Evolutionary conservation across 768 basidiomycete species (phyloP), one percentile per base, ranked within the genome.

Genomic region (Cubamyces lactineus): DNA sequence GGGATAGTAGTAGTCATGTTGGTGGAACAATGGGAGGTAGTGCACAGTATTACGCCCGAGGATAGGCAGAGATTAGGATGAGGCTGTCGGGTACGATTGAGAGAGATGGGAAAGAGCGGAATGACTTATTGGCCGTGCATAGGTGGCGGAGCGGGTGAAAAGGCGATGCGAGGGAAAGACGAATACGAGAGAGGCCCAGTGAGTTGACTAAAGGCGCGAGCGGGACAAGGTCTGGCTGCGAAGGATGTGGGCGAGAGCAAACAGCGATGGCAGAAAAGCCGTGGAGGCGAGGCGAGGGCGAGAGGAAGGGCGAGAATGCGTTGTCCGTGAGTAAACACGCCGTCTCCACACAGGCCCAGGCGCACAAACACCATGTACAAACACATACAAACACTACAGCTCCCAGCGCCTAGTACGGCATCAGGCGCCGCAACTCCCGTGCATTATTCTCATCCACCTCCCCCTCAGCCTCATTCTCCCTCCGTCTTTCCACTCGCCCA

Each of bases 1-100:
- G 84, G 84, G 42, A 86, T 78, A 53, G 87, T 76, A 58, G 79
- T 73, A 58, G 79, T 73, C 88, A 91, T 91, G 56, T 57, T 63
- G 65, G 66, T 43, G 63, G 59, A 57, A 71, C 53, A 66, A 66
- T 68, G 66, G 50, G 9, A 28, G 59, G 54, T 46, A 43, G 51
- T 61, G 46, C 56, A 61, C 59, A 49, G 64, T 40, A 63, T 65
- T 60, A 69, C 51, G 70, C 61, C 67, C 45, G 62, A 5, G 54
- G 59, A 57, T 56, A 24, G 62, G 62, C 61, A 65, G 52, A 52
- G 60, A 63, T 68, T 66, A 68, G 61, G 57, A 30, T 63, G 66
- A 41, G 48, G 53, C 53, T 55, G 57, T 55, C 41, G 53, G 23
- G 49, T 59, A 59, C 47, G 53, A 61, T 60, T 62, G 58, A 52